A percentile compares a stretch with the other conserved stretches of the same genome.
Conservation (phyloP, 805 yeast genomes). For the Scheffersomyces amazonensis region DNA sequence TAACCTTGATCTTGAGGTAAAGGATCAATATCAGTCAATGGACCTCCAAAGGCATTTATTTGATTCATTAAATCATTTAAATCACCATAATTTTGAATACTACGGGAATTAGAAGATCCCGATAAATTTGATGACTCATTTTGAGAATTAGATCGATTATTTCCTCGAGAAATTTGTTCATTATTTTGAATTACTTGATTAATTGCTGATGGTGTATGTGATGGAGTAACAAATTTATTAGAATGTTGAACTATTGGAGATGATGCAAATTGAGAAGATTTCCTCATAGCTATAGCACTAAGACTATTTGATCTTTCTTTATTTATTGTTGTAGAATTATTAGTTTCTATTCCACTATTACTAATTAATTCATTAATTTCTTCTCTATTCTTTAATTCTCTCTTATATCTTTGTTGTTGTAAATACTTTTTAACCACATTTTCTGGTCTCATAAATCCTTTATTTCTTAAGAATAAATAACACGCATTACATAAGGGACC, state of each 20-base stretch:
- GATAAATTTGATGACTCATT: background rate
- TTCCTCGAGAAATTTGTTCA: slow-evolving; percentile 5
- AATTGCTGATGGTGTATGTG: slow-evolving; percentile 37
- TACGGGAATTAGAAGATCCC: background rate
- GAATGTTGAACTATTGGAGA: slow-evolving; percentile 21
- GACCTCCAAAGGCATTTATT: slow-evolving; percentile 40
- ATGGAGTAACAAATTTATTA: slow-evolving; percentile 36
- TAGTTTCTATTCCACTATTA: background rate
- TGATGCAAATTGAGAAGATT: slow-evolving; percentile 19
- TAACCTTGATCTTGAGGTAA: slow-evolving; percentile 35
- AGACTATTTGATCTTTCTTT: slow-evolving; percentile 10
- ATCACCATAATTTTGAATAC: slow-evolving; percentile 25
- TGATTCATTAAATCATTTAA: slow-evolving; percentile 40
- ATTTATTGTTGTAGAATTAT: slow-evolving; percentile 2
- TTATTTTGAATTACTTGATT: slow-evolving; percentile 34
- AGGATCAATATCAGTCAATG: slow-evolving; percentile 45
- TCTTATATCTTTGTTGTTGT: slow-evolving; percentile 42
- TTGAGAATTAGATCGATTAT: background rate
- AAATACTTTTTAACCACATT: slow-evolving; percentile 43
- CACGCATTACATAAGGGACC: slow-evolving; percentile 48
- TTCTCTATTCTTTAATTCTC: slow-evolving; percentile 29
- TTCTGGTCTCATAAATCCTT: slow-evolving; percentile 45
- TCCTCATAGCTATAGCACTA: slow-evolving; percentile 12
- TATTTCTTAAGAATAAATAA: slow-evolving; percentile 38
- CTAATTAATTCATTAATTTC: slow-evolving; percentile 1